phyloP scores from a whole-genome alignment of 2,329 filamentous ascomycete genomes.

The Drechmeria coniospora region DNA sequence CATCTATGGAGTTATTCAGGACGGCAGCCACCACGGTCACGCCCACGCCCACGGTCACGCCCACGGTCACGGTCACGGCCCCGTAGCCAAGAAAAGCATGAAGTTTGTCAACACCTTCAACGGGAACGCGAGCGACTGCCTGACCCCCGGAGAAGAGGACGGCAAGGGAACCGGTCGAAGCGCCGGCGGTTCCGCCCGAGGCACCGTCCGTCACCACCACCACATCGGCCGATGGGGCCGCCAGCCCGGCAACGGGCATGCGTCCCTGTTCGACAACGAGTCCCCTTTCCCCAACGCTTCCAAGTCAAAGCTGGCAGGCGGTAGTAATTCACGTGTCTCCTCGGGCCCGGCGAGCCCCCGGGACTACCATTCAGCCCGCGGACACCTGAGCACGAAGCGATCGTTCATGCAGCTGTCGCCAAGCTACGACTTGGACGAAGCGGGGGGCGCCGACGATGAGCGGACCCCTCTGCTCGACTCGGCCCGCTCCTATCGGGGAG shows the following conservation, averaged over 20 bases:
- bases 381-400: slow-evolving; percentile 27
- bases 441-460: slow-evolving; percentile 69
- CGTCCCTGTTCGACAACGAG: slow-evolving; percentile 61
- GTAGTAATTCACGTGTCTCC: slow-evolving; percentile 40
- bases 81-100: slow-evolving; percentile 67
- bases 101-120: slow-evolving; percentile 80
- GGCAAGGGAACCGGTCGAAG: slow-evolving; percentile 48
- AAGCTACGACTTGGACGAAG: slow-evolving; percentile 67
- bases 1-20: slow-evolving; percentile 54
- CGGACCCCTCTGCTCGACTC: slow-evolving; percentile 60
- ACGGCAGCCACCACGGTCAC: slow-evolving; percentile 19
- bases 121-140: slow-evolving; percentile 36
- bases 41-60: slow-evolving; percentile 14
- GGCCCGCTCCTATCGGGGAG: slow-evolving; percentile 41
- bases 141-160: slow-evolving; percentile 47
- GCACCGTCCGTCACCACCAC: slow-evolving; percentile 62
- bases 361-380: slow-evolving; percentile 25
- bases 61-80: slow-evolving; percentile 7
- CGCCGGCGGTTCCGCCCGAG: slow-evolving; percentile 44
- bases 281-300: slow-evolving; percentile 60
- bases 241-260: slow-evolving; percentile 47
- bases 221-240: slow-evolving; percentile 60
- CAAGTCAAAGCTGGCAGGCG: slow-evolving; percentile 46
- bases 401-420: slow-evolving; percentile 43
- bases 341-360: slow-evolving; percentile 58